Percentiles rank a stretch among this genome's conserved stretches.
Conservation (phyloP, 345 rosid genomes). For the Heritiera littoralis region DNA sequence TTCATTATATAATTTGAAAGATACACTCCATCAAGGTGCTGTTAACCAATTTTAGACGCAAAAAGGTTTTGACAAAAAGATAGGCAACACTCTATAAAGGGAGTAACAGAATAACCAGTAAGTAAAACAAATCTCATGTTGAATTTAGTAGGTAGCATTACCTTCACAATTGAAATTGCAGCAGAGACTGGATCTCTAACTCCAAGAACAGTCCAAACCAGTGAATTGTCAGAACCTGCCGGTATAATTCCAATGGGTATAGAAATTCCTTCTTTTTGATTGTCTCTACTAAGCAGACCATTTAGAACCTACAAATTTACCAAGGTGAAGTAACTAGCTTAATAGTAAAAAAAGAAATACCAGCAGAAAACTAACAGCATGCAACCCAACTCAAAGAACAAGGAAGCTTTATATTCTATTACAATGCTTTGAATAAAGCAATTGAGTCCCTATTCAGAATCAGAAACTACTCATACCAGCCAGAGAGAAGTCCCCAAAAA, state of each 20-base stretch:
- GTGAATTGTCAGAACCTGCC: slow-evolving; percentile 98
- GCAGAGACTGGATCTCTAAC: slow-evolving; percentile 97
- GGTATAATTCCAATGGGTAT: slow-evolving; percentile 99
- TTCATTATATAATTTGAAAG: neutral
- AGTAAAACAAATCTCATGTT: neutral
- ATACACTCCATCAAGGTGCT: neutral
- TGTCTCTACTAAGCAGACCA: slow-evolving; percentile 84
- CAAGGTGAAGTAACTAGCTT: slow-evolving; percentile 19
- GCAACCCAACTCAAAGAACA: slow-evolving; percentile 4
- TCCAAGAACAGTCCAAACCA: slow-evolving; percentile 98
- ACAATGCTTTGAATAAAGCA: neutral
- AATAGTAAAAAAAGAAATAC: neutral
- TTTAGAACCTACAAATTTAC: slow-evolving; percentile 71
- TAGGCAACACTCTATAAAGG: neutral
- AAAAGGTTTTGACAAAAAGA: neutral
- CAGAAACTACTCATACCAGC: neutral
- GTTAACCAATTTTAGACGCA: slow-evolving; percentile 4
- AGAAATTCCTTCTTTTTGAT: slow-evolving; percentile 95
- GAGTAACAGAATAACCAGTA: neutral
- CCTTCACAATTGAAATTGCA: slow-evolving; percentile 95
- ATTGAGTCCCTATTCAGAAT: neutral
- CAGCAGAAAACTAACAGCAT: neutral
- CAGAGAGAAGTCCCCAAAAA: neutral
- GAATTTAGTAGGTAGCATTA: slow-evolving; percentile 23
- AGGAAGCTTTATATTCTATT: neutral